Evolutionary conservation across 2,329 filamentous ascomycete genomes (phyloP), one percentile per base, ranked within the genome.

Genomic region (Fusarium lyarnte): DNA sequence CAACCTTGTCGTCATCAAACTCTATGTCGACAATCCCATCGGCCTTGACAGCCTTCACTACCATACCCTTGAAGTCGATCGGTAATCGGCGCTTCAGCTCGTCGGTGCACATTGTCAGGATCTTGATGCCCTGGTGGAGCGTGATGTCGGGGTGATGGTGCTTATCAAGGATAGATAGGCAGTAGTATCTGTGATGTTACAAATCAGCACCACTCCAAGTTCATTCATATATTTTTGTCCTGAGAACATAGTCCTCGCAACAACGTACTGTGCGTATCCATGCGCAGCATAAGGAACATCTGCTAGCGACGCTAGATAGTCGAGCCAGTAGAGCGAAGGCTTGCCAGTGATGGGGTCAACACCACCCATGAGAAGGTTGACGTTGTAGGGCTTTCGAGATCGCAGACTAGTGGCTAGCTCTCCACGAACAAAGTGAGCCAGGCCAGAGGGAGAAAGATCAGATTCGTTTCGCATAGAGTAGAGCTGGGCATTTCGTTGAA

Each of bases 391-490:
- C 82, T 94, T 95, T 82, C 94, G 90, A 77, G 94, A 97, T 81
- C 96, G 91, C 82, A 99, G 86, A 81, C 94, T 96, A 69, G 91
- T 92, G 47, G 97, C 96, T 71, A 99, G 91, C 85, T 99, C 95
- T 81, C 93, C 92, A 75, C 96, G 94, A 77, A 99, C 94, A 82
- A 98, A 99, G 86, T 94, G 91, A 70, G 95, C 94, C 62, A 98
- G 91, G 42, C 94, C 96, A 39, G 92, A 91, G 14, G 96, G 95
- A 47, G 94, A 94, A 69, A 99, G 90, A 79, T 98, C 94, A 80
- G 93, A 93, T 84, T 94, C 93, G 83, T 98, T 98, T 81, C 97
- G 94, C 95, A 98, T 99, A 76, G 93, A 94, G 86, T 99, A 99
- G 81, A 99, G 92, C 85, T 97, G 94, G 73, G 96, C 92, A 84